A percentile compares a stretch with the other conserved stretches of the same genome.
These are phyloP conservation scores for Triglochin maritima DNA, from an alignment of 106 monocot genomes.

Conservation along the genomic window DNA sequence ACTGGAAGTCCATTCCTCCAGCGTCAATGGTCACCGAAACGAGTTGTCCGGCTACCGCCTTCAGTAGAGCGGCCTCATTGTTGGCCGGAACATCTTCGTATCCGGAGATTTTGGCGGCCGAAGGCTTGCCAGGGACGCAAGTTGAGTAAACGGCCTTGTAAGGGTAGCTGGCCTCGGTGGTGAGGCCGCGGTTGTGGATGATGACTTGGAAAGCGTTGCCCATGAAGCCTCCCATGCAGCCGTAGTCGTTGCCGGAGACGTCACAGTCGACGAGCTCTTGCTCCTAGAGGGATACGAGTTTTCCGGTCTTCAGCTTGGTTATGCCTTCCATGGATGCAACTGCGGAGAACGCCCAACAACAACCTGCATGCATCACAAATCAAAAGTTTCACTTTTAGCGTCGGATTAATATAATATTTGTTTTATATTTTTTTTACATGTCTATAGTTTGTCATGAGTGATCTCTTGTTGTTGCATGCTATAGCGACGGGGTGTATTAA, in stretches of 20 bases:
- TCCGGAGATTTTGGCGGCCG: background rate
- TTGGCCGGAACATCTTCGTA: background rate
- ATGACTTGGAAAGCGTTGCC: conserved; percentile 4
- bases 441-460: background rate
- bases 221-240: conserved; percentile 2
- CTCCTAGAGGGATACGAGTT: background rate
- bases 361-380: background rate
- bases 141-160: background rate
- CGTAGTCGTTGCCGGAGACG: background rate
- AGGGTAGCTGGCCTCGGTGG: conserved; percentile 1
- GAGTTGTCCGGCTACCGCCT: background rate
- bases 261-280: conserved; percentile 8
- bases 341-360: conserved; percentile 5
- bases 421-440: background rate
- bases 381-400: too few species aligned
- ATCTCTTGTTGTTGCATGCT: background rate
- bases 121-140: too few species aligned
- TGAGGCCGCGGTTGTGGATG: background rate
- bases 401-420: background rate
- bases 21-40: conserved; percentile 4
- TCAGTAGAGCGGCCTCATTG: background rate
- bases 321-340: conserved; percentile 5
- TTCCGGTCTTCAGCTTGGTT: background rate
- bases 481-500: background rate
- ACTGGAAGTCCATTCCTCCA: background rate